Conservation (phyloP, 192 early-diverging fungal species). For the Kickxella alabastrina region DNA sequence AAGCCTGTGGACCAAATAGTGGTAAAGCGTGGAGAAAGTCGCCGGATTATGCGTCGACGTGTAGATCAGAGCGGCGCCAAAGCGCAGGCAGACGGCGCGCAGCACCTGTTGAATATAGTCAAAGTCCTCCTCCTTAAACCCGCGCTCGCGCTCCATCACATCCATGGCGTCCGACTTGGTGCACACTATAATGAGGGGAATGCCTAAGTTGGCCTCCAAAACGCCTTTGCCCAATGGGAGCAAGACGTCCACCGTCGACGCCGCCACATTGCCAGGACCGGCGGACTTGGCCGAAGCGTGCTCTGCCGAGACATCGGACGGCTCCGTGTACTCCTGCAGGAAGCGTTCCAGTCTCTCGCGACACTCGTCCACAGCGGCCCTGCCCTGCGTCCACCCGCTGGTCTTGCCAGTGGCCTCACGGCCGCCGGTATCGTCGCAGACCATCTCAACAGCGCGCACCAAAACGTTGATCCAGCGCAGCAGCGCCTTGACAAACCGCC, state of each 20-base stretch:
- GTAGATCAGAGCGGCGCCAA: slow-evolving; percentile 86
- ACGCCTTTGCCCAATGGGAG: slow-evolving; percentile 75
- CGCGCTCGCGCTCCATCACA: slow-evolving; percentile 73
- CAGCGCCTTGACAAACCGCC: slow-evolving; percentile 77
- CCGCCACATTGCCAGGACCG: slow-evolving; percentile 7
- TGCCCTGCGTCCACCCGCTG: slow-evolving; percentile 61
- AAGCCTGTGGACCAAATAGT: slow-evolving; percentile 77
- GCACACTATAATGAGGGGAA: slow-evolving; percentile 88
- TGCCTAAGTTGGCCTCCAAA: slow-evolving; percentile 79
- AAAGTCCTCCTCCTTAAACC: slow-evolving; percentile 88
- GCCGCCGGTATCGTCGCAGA: slow-evolving; percentile 32
- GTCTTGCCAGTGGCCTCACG: slow-evolving; percentile 46
- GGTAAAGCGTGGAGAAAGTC: slow-evolving; percentile 71
- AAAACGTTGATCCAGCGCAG: slow-evolving; percentile 77
- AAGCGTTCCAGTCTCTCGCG: slow-evolving; percentile 65
- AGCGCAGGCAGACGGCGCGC: slow-evolving; percentile 86
- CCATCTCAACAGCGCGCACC: slow-evolving; percentile 52
- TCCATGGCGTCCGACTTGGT: slow-evolving; percentile 73
- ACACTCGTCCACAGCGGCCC: slow-evolving; percentile 66
- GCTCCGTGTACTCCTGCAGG: slow-evolving; percentile 68
- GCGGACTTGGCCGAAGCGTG: too few relatives aligned
- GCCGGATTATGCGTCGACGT: slow-evolving; percentile 75
- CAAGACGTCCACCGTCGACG: slow-evolving; percentile 40
- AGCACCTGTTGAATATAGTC: slow-evolving; percentile 93
- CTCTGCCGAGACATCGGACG: slow-evolving; percentile 24